These are phyloP conservation scores for Phytophthora lateralis DNA, from an alignment of 352 stramenopile species.

Conservation along the genomic window DNA sequence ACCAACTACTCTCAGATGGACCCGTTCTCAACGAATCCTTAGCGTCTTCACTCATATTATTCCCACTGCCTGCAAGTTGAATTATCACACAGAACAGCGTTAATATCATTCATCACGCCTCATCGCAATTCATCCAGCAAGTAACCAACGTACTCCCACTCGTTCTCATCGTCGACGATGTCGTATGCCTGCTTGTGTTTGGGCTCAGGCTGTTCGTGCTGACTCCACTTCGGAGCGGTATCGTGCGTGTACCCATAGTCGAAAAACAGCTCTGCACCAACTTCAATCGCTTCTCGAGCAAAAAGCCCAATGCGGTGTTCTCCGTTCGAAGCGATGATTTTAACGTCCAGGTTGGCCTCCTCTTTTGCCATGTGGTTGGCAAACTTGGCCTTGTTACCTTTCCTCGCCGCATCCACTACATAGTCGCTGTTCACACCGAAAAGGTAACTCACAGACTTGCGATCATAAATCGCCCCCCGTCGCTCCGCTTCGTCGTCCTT, in stretches of 20 bases:
- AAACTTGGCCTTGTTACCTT: conserved; percentile 96
- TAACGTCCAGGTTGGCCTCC: conserved; percentile 81
- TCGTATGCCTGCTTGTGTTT: conserved; percentile 25
- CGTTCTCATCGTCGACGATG: conserved; percentile 41
- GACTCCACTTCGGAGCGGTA: conserved; percentile 65
- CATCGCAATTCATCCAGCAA: background rate
- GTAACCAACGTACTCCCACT: conserved; percentile 40
- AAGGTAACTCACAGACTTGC: conserved; percentile 80
- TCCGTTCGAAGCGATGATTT: conserved; percentile 86
- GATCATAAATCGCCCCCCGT: conserved; percentile 85
- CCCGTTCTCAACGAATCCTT: background rate
- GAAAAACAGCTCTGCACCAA: conserved; percentile 83
- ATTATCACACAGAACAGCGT: conserved; percentile 4
- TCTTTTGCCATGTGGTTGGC: conserved; percentile 76
- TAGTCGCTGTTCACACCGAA: conserved; percentile 94
- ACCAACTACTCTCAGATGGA: background rate
- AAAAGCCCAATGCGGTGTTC: conserved; percentile 93
- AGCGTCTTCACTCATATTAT: background rate
- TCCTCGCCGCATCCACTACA: conserved; percentile 91
- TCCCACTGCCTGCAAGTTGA: conserved; percentile 22
- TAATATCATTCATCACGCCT: conserved; percentile 2
- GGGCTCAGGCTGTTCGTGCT: conserved; percentile 22
- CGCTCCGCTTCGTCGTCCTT: conserved; percentile 80
- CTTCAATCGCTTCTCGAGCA: conserved; percentile 85
- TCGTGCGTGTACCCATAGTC: conserved; percentile 81